These are phyloP conservation scores for Talaromyces wortmannii DNA, from an alignment of 495 filamentous ascomycete species.

Conservation along the genomic window DNA sequence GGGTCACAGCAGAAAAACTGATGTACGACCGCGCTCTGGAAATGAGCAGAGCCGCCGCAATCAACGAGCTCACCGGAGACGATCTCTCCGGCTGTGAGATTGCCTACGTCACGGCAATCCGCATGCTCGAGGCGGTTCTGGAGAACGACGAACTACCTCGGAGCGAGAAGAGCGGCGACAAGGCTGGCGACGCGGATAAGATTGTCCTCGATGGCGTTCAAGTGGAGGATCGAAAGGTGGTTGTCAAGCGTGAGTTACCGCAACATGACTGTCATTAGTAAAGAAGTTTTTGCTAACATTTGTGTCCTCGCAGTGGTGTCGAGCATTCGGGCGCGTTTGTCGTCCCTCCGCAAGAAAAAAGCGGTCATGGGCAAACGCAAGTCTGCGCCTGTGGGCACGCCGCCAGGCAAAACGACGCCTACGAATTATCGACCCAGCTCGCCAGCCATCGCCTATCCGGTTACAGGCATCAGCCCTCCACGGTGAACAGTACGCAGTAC, in stretches of 20 bases:
- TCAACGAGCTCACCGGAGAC: slow-evolving; percentile 89
- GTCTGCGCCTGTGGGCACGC: slow-evolving; percentile 26
- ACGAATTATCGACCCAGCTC: slow-evolving; percentile 2
- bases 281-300: neutral
- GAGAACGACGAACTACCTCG: slow-evolving; percentile 67
- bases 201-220: slow-evolving; percentile 50
- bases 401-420: slow-evolving; percentile 1
- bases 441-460: slow-evolving; percentile 1
- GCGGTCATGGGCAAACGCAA: slow-evolving; percentile 44
- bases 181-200: slow-evolving; percentile 30
- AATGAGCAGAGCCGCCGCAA: slow-evolving; percentile 90
- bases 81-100: slow-evolving; percentile 86
- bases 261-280: neutral
- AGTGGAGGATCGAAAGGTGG: slow-evolving; percentile 63
- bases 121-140: slow-evolving; percentile 89
- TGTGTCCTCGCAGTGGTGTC: slow-evolving; percentile 40
- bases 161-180: slow-evolving; percentile 20
- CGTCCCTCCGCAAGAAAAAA: slow-evolving; percentile 51
- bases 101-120: slow-evolving; percentile 84
- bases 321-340: slow-evolving; percentile 50
- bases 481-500: neutral
- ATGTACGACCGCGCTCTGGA: slow-evolving; percentile 98
- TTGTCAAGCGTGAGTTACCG: slow-evolving; percentile 58
- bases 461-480: slow-evolving; percentile 1
- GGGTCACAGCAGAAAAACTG: slow-evolving; percentile 88